Evolutionary conservation across 2,329 filamentous ascomycete species (phyloP), one percentile per base, ranked within the genome.

Genomic region (Coniochaeta prunicola): DNA sequence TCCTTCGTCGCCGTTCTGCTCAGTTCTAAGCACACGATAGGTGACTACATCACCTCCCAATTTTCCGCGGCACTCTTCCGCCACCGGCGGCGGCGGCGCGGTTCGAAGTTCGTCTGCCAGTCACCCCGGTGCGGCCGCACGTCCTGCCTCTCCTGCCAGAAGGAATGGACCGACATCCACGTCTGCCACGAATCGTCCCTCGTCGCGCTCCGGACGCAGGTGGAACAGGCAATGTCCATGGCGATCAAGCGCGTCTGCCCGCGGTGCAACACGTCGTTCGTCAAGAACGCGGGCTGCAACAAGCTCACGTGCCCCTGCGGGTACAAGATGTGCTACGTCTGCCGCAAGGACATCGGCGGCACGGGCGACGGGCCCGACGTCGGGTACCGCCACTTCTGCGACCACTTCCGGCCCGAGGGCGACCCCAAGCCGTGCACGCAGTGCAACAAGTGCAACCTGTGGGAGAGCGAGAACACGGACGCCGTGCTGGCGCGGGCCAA

Each of bases 321-420:
- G 9, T 97, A 97, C 75, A 89, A 90, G 66, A 97, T 97, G 93
- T 99, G 94, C 72, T 99, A 99, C 69, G 85, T 97, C 53, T 99
- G 94, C 73, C 90, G 94, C 42, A 88, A 88, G 65, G 87, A 91
- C 67, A 84, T 88, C 53, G 77, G 79, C 59, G 76, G 83, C 53
- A 58, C 65, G 30, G 70, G 65, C 15, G 76, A 78, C 55, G 77
- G 83, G 56, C 61, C 65, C 36, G 73, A 73, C 54, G 88, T 92
- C 70, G 92, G 93, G 0, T 97, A 99, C 72, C 81, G 86, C 40
- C 94, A 99, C 73, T 99, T 97, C 69, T 99, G 94, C 71, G 90
- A 96, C 70, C 94, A 97, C 74, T 97, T 97, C 71, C 83, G 94
- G 9, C 88, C 90, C 10, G 83, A 89, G 61, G 90, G 89, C 0